Evolutionary conservation across 495 filamentous ascomycete species (phyloP).

Genomic region (Tetracladium setigerum): DNA sequence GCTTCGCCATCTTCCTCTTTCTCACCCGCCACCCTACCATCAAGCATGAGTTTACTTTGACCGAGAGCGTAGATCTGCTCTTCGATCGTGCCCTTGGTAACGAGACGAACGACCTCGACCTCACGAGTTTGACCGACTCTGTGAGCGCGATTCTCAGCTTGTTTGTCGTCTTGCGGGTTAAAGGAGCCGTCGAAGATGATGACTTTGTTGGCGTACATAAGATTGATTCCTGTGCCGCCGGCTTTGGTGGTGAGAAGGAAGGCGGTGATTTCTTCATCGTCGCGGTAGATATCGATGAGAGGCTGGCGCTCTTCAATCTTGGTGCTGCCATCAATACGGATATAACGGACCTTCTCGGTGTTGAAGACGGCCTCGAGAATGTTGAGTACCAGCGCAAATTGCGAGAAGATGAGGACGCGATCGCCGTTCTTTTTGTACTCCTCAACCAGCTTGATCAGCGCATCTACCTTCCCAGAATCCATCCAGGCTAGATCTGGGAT

Average conservation of each 20-base stretch:
- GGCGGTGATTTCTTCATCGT: slow-evolving; percentile 69
- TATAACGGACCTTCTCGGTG: slow-evolving; percentile 62
- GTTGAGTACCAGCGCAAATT: slow-evolving; percentile 87
- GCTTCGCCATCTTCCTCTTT: slow-evolving; percentile 37
- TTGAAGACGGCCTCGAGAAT: slow-evolving; percentile 79
- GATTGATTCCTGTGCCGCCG: slow-evolving; percentile 90
- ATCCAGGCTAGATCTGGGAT: slow-evolving; percentile 77
- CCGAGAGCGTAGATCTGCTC: slow-evolving; percentile 87
- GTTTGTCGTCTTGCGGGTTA: slow-evolving; percentile 93
- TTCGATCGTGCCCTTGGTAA: slow-evolving; percentile 80
- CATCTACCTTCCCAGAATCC: slow-evolving; percentile 82
- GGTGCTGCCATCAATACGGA: slow-evolving; percentile 79
- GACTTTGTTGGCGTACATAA: slow-evolving; percentile 93
- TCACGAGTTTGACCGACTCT: slow-evolving; percentile 83
- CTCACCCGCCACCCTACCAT: slow-evolving; percentile 70
- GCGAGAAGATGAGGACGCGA: slow-evolving; percentile 79
- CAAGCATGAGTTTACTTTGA: slow-evolving; percentile 86
- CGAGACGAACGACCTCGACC: slow-evolving; percentile 76
- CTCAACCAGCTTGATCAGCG: slow-evolving; percentile 63
- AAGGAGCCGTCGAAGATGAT: slow-evolving; percentile 94
- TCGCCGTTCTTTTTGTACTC: slow-evolving; percentile 77
- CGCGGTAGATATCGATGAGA: slow-evolving; percentile 78
- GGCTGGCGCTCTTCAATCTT: slow-evolving; percentile 76
- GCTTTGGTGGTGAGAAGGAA: slow-evolving; percentile 92
- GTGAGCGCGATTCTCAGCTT: slow-evolving; percentile 95